Evolutionary conservation across 2,329 filamentous ascomycete genomes (phyloP).

Genomic region (Epichloe scottii): DNA sequence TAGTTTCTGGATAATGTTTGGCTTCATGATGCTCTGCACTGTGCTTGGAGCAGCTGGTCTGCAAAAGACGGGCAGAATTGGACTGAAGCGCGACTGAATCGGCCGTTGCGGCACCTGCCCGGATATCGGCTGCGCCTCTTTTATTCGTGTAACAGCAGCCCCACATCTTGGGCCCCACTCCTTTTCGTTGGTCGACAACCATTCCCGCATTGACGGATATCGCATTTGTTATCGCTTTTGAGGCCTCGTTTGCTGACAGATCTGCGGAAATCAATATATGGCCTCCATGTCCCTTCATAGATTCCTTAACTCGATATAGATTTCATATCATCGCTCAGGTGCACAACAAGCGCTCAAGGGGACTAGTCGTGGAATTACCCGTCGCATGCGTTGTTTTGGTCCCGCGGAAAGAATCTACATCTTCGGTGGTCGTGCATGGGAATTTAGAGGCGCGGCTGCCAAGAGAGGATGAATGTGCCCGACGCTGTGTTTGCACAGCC

Average conservation of each 20-base stretch:
- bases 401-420: neutral
- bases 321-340: too few species aligned
- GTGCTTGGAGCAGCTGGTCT: constrained; percentile 27
- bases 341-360: too few species aligned
- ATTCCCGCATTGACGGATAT: too few species aligned
- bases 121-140: too few species aligned
- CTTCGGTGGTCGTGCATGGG: neutral
- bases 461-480: neutral
- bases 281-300: too few species aligned
- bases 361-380: neutral
- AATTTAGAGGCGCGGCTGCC: neutral
- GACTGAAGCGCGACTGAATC: constrained; percentile 28
- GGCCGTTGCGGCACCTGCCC: neutral
- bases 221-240: too few species aligned
- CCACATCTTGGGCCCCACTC: too few species aligned
- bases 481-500: neutral
- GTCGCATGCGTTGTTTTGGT: neutral
- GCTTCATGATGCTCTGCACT: constrained; percentile 28
- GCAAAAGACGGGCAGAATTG: constrained; percentile 30
- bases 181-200: too few species aligned
- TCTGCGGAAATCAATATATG: too few species aligned
- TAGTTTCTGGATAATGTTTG: constrained; percentile 39
- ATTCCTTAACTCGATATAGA: too few species aligned
- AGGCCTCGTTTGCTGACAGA: too few species aligned
- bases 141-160: too few species aligned